These are phyloP conservation scores for Fusarium vanettenii DNA, from an alignment of 2,329 filamentous ascomycete genomes.

Conservation along the genomic window DNA sequence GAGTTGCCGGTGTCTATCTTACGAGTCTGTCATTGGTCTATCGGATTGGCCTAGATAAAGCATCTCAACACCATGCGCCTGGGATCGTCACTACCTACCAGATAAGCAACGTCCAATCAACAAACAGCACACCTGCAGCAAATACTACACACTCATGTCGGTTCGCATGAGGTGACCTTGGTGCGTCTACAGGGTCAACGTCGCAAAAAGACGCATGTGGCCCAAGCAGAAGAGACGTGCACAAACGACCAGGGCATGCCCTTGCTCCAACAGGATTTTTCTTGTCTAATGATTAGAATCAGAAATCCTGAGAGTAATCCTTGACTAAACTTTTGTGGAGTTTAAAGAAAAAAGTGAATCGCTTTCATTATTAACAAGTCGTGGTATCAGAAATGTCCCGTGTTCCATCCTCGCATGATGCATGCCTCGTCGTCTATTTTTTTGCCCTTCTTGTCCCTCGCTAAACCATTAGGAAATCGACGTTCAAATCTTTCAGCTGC, in stretches of 20 bases:
- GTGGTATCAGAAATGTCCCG: slow-evolving; percentile 36
- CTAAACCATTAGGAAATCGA: slow-evolving; percentile 50
- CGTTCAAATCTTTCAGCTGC: slow-evolving; percentile 52
- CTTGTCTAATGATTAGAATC: neutral
- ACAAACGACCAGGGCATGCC: neutral
- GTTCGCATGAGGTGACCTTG: neutral
- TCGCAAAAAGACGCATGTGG: slow-evolving; percentile 18
- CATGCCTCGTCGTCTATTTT: neutral
- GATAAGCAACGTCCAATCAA: neutral
- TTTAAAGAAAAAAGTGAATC: neutral
- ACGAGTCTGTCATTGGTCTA: neutral
- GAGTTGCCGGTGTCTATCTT: neutral
- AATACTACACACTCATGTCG: neutral
- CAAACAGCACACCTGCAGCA: neutral
- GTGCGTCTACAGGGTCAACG: neutral
- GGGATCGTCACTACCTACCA: neutral
- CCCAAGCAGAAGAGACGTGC: neutral
- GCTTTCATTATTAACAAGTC: slow-evolving; percentile 12
- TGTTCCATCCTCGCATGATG: slow-evolving; percentile 26
- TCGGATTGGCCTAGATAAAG: neutral
- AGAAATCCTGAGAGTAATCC: neutral
- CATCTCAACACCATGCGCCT: neutral
- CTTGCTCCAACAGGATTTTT: neutral
- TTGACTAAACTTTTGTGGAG: neutral
- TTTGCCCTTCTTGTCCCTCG: neutral